These are phyloP conservation scores for Arbutus unedo DNA, from an alignment of 148 eudicot species.

Conservation along the genomic window DNA sequence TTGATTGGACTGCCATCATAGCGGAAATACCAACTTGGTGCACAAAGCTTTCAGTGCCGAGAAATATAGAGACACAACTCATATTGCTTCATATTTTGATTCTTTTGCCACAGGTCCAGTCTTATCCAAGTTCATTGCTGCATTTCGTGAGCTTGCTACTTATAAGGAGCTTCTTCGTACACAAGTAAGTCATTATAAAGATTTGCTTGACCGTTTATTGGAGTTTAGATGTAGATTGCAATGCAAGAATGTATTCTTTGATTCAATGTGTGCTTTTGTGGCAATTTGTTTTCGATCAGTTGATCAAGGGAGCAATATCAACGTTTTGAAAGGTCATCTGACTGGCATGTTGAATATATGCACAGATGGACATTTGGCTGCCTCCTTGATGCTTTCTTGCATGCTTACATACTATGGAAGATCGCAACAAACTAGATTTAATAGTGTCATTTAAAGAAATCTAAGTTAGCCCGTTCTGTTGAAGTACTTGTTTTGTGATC, in stretches of 20 bases:
- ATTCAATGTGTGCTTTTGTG: background rate
- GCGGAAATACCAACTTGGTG: background rate
- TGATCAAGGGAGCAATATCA: background rate
- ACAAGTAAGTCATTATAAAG: slow-evolving; percentile 45
- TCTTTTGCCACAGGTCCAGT: slow-evolving; percentile 64
- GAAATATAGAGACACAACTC: background rate
- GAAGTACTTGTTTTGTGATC: background rate
- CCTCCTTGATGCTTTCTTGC: background rate
- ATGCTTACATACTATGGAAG: background rate
- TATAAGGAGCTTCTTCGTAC: slow-evolving; percentile 96
- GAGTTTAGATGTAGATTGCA: background rate
- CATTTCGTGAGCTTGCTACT: slow-evolving; percentile 88
- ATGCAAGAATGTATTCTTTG: background rate
- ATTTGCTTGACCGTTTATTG: too few species aligned
- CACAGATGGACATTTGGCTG: background rate
- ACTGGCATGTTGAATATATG: background rate
- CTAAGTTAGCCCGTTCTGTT: background rate
- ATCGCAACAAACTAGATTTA: background rate
- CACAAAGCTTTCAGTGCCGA: background rate
- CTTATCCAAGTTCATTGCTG: slow-evolving; percentile 67
- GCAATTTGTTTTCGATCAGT: background rate
- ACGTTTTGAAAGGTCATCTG: background rate
- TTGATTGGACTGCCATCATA: background rate
- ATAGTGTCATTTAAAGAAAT: background rate
- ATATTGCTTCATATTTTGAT: slow-evolving; percentile 5